Percentiles rank a stretch among this genome's conserved stretches.
Conservation (phyloP, 805 yeast species). For the Millerozyma miso region DNA sequence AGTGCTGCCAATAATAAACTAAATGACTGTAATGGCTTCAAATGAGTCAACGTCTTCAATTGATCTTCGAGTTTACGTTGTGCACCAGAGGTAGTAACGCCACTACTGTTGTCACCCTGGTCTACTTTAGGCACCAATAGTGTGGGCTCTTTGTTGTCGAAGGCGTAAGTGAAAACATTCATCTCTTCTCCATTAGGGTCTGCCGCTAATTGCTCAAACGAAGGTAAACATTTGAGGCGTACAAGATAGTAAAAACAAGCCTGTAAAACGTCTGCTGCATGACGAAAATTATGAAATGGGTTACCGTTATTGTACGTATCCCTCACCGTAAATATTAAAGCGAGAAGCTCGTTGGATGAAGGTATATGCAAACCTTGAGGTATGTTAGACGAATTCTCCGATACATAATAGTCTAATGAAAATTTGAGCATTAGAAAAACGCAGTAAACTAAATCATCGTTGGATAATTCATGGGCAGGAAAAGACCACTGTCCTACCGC, state of each 20-base stretch:
- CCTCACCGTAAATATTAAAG: constrained; percentile 63
- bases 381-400: background rate
- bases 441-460: constrained; percentile 63
- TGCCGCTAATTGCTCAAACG: constrained; percentile 30
- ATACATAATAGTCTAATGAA: constrained; percentile 23
- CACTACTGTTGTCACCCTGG: background rate
- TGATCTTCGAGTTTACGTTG: background rate
- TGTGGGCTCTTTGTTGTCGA: background rate
- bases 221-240: constrained; percentile 36
- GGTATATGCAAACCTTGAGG: constrained; percentile 14
- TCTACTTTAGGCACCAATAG: constrained; percentile 1
- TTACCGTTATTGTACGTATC: constrained; percentile 80
- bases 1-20: constrained; percentile 74
- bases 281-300: constrained; percentile 92
- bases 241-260: constrained; percentile 69
- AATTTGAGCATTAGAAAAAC: constrained; percentile 51
- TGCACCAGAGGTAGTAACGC: background rate
- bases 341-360: constrained; percentile 43
- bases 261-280: constrained; percentile 93
- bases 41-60: constrained; percentile 16
- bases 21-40: constrained; percentile 44
- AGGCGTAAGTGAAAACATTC: constrained; percentile 7
- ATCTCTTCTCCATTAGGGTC: constrained; percentile 29
- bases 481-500: constrained; percentile 62
- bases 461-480: constrained; percentile 59